Evolutionary conservation across 371 early-diverging fungal species (phyloP), one percentile per base, ranked within the genome.

Genomic region (Ordospora colligata): DNA sequence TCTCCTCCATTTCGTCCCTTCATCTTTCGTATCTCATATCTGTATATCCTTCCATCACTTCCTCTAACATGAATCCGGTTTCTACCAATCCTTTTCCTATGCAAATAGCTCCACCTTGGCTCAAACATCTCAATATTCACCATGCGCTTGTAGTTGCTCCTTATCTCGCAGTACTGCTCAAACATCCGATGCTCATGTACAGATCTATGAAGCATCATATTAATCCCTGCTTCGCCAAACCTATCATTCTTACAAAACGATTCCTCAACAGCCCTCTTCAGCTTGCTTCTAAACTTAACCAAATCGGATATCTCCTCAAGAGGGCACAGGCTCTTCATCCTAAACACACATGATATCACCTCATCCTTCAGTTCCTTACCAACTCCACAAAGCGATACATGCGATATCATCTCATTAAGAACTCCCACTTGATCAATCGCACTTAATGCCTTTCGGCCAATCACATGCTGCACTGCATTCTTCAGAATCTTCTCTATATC

Each of bases 121-220:
- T 75, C 77, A 68, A 81, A 69, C 23, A 68, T 44, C 27, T 72
- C 73, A 27, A 81, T 74, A 44, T 53, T 69, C 12, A 70, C 69
- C 67, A 81, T 52, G 51, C 72, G 67, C 43, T 52, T 54, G 32
- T 77, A 77, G 44, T 70, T 69, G 45, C 78, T 73, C 45, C 68
- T 47, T 72, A 81, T 78, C 11, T 81, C 77, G n/a, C 65, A 63
- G 49, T 77, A 81, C 67, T 66, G 68, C 10, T 75, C 78, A 72
- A 81, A 78, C 40, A 81, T 23, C 45, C 68, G 44, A 22, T 76
- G 69, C 42, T 80, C 67, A 11, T 80, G 63, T 27, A 54, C 65
- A 3, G 63, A 46, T 44, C 68, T 71, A 45, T 71, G 53, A 49
- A 76, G 73, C 66, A 76, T 67, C 52, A 73, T 19, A 14, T 72